Evolutionary conservation across 257 asterid genomes (phyloP).

Genomic region (Pogostemon cablin): DNA sequence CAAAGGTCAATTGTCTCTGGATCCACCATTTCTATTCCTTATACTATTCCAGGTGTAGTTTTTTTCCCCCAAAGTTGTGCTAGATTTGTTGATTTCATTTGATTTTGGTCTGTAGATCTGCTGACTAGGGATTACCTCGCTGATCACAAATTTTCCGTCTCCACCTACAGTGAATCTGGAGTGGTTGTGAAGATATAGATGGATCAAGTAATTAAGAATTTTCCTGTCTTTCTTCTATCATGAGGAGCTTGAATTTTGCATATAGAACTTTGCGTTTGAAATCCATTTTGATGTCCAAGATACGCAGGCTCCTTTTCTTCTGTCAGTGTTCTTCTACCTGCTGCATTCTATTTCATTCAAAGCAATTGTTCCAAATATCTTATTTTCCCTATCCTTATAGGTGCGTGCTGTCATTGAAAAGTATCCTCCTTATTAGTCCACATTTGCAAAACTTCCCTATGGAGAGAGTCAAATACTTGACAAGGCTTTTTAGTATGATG

Average conservation of each 20-base stretch:
- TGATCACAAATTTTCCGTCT: no score
- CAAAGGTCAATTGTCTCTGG: slow-evolving; percentile 52
- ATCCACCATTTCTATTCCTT: slow-evolving; percentile 8
- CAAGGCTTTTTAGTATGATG: slow-evolving; percentile 22
- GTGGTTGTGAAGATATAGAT: slow-evolving; percentile 64
- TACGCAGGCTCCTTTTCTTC: slow-evolving; percentile 21
- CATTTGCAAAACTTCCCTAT: slow-evolving; percentile 75
- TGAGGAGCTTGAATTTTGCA: background rate
- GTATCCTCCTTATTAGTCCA: slow-evolving; percentile 86
- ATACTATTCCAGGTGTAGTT: no score
- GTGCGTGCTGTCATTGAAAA: slow-evolving; percentile 90
- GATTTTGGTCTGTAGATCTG: slow-evolving; percentile 64
- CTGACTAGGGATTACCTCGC: slow-evolving; percentile 65
- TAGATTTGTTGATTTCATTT: background rate
- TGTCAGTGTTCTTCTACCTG: slow-evolving; percentile 10
- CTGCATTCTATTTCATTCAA: background rate
- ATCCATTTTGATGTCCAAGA: slow-evolving; percentile 2
- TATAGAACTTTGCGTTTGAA: slow-evolving; percentile 5
- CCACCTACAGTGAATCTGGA: no score
- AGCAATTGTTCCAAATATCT: background rate
- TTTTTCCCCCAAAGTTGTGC: background rate
- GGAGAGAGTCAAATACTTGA: slow-evolving; percentile 99
- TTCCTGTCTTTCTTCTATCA: background rate
- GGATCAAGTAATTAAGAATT: slow-evolving; percentile 66
- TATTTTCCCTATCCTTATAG: slow-evolving; percentile 43